Conservation (phyloP, 352 stramenopile species). For the Globisporangium paroecandrum region DNA sequence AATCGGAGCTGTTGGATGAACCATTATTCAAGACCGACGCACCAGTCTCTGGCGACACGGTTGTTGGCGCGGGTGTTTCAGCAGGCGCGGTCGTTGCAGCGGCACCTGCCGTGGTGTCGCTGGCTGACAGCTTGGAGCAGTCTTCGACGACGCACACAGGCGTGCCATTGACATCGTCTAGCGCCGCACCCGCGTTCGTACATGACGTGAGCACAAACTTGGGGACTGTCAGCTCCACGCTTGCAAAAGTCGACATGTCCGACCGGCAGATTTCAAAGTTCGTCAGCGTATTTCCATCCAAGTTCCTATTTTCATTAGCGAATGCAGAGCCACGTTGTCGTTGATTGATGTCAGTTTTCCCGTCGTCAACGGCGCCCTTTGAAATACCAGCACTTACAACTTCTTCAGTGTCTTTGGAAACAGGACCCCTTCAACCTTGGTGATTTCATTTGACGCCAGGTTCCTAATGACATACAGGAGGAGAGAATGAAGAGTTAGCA, state of each 20-base stretch:
- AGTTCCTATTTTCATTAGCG: conserved; percentile 15
- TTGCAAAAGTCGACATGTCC: conserved; percentile 38
- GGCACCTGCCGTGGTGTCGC: neutral
- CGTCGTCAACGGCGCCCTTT: neutral
- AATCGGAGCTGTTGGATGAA: conserved; percentile 3
- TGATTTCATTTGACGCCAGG: conserved; percentile 54
- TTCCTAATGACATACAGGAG: conserved; percentile 28
- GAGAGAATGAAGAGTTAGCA: neutral
- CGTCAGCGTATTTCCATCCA: conserved; percentile 43
- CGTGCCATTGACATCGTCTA: conserved; percentile 8
- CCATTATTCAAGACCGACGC: conserved; percentile 8
- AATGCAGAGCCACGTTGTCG: neutral
- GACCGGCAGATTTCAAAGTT: conserved; percentile 46
- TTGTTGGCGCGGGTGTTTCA: neutral
- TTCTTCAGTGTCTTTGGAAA: conserved; percentile 52
- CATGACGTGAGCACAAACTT: conserved; percentile 22
- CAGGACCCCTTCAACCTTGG: conserved; percentile 37
- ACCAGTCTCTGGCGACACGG: neutral
- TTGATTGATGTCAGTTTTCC: neutral
- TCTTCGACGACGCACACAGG: conserved; percentile 13
- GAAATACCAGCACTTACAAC: conserved; percentile 19
- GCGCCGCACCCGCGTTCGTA: neutral
- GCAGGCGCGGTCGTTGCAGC: neutral
- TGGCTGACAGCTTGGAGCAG: neutral
- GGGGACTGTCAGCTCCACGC: conserved; percentile 18